Evolutionary conservation across 108 stramenopile species (phyloP).

Genomic region (Stephanodiscus triporus): DNA sequence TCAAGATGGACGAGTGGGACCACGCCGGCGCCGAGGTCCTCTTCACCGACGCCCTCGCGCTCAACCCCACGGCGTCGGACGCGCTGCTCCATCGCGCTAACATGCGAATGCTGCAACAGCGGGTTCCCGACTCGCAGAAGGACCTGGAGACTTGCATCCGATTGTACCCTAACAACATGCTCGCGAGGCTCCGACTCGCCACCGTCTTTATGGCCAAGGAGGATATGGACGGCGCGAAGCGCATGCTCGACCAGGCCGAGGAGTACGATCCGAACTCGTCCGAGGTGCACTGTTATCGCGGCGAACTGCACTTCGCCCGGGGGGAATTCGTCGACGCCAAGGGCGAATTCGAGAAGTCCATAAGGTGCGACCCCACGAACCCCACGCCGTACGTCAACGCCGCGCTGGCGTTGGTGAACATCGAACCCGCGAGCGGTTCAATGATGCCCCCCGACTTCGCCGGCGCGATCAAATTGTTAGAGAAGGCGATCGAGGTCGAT

Average conservation of each 20-base stretch:
- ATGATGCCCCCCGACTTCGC: slow-evolving; percentile 64
- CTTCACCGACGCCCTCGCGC: slow-evolving; percentile 72
- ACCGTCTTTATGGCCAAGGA: slow-evolving; percentile 79
- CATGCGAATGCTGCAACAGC: slow-evolving; percentile 77
- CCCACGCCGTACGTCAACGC: slow-evolving; percentile 92
- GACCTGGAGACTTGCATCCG: slow-evolving; percentile 78
- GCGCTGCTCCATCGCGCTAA: slow-evolving; percentile 90
- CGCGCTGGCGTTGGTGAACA: slow-evolving; percentile 84
- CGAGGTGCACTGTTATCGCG: slow-evolving; percentile 88
- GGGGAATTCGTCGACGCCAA: slow-evolving; percentile 73
- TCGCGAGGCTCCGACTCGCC: slow-evolving; percentile 84
- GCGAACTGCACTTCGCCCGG: slow-evolving; percentile 83
- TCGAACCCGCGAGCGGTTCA: slow-evolving; percentile 64
- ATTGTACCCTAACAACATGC: slow-evolving; percentile 79
- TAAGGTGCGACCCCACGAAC: slow-evolving; percentile 76
- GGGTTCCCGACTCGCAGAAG: slow-evolving; percentile 62
- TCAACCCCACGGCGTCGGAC: slow-evolving; percentile 80
- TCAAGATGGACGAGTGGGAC: slow-evolving; percentile 84
- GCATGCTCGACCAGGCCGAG: slow-evolving; percentile 72
- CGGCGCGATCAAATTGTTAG: slow-evolving; percentile 70
- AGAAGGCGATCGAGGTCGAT: slow-evolving; percentile 85
- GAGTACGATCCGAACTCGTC: slow-evolving; percentile 72
- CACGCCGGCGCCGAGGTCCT: slow-evolving; percentile 71
- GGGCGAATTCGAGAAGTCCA: slow-evolving; percentile 82
- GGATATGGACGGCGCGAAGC: slow-evolving; percentile 73